Percentiles rank a stretch among this genome's conserved stretches.
Conservation (phyloP, 2,329 filamentous ascomycete genomes). For the Apiospora arundinis region DNA sequence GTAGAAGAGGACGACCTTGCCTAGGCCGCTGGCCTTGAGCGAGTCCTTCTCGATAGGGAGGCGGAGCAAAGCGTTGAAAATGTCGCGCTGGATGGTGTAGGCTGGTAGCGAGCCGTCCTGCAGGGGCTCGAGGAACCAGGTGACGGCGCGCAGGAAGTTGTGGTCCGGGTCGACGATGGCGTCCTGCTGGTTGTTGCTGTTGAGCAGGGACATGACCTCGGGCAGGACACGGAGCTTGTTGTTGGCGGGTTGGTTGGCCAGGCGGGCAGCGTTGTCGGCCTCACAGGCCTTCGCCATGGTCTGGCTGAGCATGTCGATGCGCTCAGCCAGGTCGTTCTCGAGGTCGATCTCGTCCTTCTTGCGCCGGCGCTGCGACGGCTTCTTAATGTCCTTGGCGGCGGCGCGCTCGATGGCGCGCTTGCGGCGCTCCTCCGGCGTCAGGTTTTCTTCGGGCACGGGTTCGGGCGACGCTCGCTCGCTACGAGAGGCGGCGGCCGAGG, state of each 20-base stretch:
- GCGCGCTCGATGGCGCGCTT: slow-evolving; percentile 83
- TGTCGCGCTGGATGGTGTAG: slow-evolving; percentile 95
- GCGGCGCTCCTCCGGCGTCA: slow-evolving; percentile 85
- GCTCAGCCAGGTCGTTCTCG: slow-evolving; percentile 87
- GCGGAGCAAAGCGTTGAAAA: slow-evolving; percentile 80
- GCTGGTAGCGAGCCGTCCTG: slow-evolving; percentile 93
- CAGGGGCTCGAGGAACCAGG: slow-evolving; percentile 95
- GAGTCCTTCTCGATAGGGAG: slow-evolving; percentile 91
- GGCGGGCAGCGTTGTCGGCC: slow-evolving; percentile 82
- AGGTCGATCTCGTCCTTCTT: slow-evolving; percentile 93
- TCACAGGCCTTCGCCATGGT: slow-evolving; percentile 91
- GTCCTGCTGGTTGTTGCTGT: slow-evolving; percentile 84
- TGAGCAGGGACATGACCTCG: slow-evolving; percentile 86
- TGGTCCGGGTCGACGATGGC: slow-evolving; percentile 92
- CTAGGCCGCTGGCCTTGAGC: slow-evolving; percentile 88
- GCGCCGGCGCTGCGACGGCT: slow-evolving; percentile 73
- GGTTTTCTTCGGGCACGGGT: slow-evolving; percentile 75
- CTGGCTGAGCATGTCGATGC: slow-evolving; percentile 85
- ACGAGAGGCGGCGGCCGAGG: slow-evolving; percentile 41
- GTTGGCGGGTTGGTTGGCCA: slow-evolving; percentile 79
- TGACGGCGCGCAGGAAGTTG: slow-evolving; percentile 92
- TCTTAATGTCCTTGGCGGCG: slow-evolving; percentile 88
- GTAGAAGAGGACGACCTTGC: slow-evolving; percentile 96
- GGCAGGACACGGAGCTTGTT: slow-evolving; percentile 95
- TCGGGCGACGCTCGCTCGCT: slow-evolving; percentile 60